Evolutionary conservation across 2,329 filamentous ascomycete genomes (phyloP), one percentile per base, ranked within the genome.

Genomic region (Neospermospora avenae): DNA sequence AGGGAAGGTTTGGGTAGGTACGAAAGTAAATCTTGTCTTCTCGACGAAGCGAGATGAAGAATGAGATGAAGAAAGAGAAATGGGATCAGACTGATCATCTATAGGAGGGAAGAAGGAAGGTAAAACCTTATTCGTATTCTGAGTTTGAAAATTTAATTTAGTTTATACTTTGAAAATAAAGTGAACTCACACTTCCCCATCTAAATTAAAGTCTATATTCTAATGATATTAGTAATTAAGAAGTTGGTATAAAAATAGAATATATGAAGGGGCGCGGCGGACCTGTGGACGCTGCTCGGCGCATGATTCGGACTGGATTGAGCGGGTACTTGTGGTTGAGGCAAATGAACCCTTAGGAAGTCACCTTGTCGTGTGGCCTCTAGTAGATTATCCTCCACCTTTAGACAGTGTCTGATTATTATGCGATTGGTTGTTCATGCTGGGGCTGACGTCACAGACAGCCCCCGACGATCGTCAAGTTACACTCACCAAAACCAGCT

Each of bases 401-500:
- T 31, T 31, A 31, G 10, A 31, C 28, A 31, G 28, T 5, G 28
- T 31, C 28, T 31, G 28, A 31, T 31, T 31, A 31, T 31, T 31
- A 31, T 31, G 28, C 28, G 28, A 31, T 31, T 31, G 28, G 28
- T n/a, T n/a, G n/a, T n/a, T n/a, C n/a, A n/a, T n/a, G n/a, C 22
- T 46, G 55, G 57, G 35, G 56, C 57, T 66, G 64, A 63, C 52
- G 49, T 61, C 39, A 60, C 60, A 42, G 20, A 20, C n/a, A 55
- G 39, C 34, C 18, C 39, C 11, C 14, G 20, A 55, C n/a, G 31
- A 31, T 28, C 31, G 48, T 42, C 16, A 51, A 53, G 35, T 54
- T 44, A 59, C 46, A 74, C 78, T 68, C 77, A 91, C 89, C 91
- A 96, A 73, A 92, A 95, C 72, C 89, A 93, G 68, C 88, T 89